Base-by-base conservation (phyloP, 2,329 filamentous ascomycete genomes). In the Ceratocystis colombiana region DNA sequence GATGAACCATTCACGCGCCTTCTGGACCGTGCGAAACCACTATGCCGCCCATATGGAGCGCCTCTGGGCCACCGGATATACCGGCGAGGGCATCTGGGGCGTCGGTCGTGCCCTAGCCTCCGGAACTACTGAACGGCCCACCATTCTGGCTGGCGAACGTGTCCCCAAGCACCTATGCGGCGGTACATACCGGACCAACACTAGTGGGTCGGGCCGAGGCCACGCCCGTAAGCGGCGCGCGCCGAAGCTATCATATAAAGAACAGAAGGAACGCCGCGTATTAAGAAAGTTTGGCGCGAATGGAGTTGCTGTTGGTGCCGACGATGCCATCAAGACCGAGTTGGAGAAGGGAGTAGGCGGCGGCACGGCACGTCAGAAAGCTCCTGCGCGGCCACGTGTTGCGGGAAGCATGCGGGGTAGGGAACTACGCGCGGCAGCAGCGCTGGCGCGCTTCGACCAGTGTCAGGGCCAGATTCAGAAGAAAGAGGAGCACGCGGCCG, bases 1-100 rank as follows among this genome's bases (percentile, higher is more conserved):
- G 73, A 96, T 96, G 91, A 95, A 96, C 74, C 90, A 96, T 73
- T 88, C 85, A 1, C 81, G 83, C 66, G 84, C 83, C 1, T 96
- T 96, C 72, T 96, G 90, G 90, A 82, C 82, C 8, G 87, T 92
- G 20, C 79, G 90, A 61, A 88, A 94, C 74, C 76, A 79, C 53
- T 94, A 88, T 72, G 86, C 88, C 1, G 80, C 79, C 7, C 82
- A 90, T 66, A 85, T 96, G 82, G 83, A 85, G 69, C 79, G 70
- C 1, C 77, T 96, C 1, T 94, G 89, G 88, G 74, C 74, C 0
- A 83, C 80, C 66, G 79, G 79, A 1, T 96, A 94, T 72, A 87
- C 83, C 0, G 90, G 90, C 2, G 90, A 96, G 68, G 91, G 90
- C 0, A 75, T 96, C 61, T 96, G 90, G 90, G 89, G 90, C 6